Conservation (phyloP, 345 rosid genomes). For the Ailanthus altissimus region DNA sequence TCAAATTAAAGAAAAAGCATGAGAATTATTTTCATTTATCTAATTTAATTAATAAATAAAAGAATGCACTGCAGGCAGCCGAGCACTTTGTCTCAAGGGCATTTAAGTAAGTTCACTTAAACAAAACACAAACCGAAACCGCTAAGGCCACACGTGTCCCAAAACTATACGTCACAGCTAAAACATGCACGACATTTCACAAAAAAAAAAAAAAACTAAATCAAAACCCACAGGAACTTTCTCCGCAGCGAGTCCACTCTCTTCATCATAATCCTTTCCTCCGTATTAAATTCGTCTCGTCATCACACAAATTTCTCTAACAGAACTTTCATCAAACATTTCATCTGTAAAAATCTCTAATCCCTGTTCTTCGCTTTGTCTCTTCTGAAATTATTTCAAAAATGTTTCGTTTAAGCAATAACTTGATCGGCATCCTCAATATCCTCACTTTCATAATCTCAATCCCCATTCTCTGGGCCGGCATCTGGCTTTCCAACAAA, state of each 20-base stretch:
- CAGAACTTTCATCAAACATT: not conserved
- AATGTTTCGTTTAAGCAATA: slow-evolving; percentile 63
- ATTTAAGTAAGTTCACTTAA: no score
- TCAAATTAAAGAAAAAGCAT: no score
- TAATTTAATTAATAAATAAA: no score
- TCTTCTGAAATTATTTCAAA: not conserved
- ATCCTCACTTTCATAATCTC: slow-evolving; percentile 71
- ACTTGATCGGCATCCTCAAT: slow-evolving; percentile 75
- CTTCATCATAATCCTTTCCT: not conserved
- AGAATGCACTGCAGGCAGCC: no score
- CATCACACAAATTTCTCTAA: not conserved
- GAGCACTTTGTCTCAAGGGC: no score
- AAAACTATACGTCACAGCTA: no score
- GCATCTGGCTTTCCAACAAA: slow-evolving; percentile 67
- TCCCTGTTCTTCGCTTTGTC: no score
- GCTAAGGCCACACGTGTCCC: not conserved
- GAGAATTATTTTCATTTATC: no score
- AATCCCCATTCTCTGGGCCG: slow-evolving; percentile 68
- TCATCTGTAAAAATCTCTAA: not conserved
- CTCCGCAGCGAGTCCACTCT: not conserved
- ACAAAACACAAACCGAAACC: not conserved
- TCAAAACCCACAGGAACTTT: not conserved
- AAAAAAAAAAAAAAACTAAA: not conserved
- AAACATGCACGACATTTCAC: not conserved
- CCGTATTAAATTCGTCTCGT: not conserved